A percentile compares a stretch with the other conserved stretches of the same genome.
phyloP scores from a whole-genome alignment of 2,329 filamentous ascomycete genomes.

The Aspergillus sp. region DNA sequence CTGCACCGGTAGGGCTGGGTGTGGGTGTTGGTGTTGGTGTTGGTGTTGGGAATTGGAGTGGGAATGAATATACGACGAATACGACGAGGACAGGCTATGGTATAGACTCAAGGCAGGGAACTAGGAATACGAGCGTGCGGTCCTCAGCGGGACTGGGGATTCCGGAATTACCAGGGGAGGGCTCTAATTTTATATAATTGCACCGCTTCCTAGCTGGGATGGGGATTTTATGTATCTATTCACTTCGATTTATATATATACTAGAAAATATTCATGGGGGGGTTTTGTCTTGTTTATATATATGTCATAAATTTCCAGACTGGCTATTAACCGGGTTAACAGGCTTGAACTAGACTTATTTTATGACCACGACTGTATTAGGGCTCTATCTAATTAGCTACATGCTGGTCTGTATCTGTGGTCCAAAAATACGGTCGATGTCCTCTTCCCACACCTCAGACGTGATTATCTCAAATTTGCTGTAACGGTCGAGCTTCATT shows the following conservation, averaged over 20 bases:
- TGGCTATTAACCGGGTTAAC: background rate
- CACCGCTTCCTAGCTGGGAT: too few species aligned
- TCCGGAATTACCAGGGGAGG: slow-evolving; percentile 2
- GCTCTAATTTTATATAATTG: background rate
- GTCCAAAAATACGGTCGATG: background rate
- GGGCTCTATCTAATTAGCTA: too few species aligned
- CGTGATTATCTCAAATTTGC: background rate
- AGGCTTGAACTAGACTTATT: too few species aligned
- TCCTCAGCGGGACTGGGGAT: background rate
- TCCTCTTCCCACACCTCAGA: background rate
- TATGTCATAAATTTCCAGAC: background rate
- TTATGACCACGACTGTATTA: too few species aligned
- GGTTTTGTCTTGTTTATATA: background rate
- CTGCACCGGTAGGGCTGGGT: background rate
- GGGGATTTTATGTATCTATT: background rate
- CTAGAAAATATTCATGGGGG: too few species aligned
- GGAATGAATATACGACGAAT: background rate
- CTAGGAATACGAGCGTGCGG: background rate
- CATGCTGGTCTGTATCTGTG: background rate
- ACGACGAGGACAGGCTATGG: background rate
- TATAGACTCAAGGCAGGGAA: background rate
- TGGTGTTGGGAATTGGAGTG: background rate
- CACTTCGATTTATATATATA: background rate
- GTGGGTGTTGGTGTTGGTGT: background rate
- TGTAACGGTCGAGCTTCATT: background rate